Evolutionary conservation across 345 rosid species (phyloP), one percentile per base, ranked within the genome.

Genomic region (Jatropha curcas): DNA sequence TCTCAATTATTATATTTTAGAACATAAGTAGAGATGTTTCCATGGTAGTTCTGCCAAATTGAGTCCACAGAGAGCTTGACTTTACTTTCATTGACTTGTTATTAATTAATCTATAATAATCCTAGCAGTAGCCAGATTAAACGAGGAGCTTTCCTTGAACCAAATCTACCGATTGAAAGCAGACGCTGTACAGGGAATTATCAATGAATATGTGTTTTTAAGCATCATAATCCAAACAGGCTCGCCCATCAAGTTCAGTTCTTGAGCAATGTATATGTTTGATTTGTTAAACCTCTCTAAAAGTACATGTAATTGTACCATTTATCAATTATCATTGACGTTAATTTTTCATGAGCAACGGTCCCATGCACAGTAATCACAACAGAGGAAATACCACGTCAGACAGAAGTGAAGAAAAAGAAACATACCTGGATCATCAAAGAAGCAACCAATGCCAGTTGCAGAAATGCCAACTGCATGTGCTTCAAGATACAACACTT

Each of bases 401-500:
- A 48, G 34, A 19, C 20, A 30, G 30, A 27, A 33, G 16, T n/a
- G 20, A 68, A 53, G 22, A 19, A 25, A 45, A 45, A 55, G 63
- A 71, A 71, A n/a, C 75, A 53, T 83, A 89, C 94, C 88, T 24
- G 98, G 93, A 82, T 93, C 97, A 81, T 93, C 98, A 8, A 93
- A 93, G 82, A 83, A 93, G 84, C 98, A 91, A 59, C 98, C 97
- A 0, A 91, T 93, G 70, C 98, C 98, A 4, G 97, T 93, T 11
- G 98, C 97, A 68, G 98, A 93, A 46, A 93, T 81, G 68, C 93
- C 98, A 79, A 91, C 61, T 7, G 98, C 98, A 77, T 93, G 98
- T 20, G 98, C 88, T 86, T 93, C 98, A 5, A 93, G 86, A 80
- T 93, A 91, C 80, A 93, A 75, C 37, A 93, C 88, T 75, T 93